Conservation (phyloP, 1,284 basidiomycete genomes). For the Papiliotrema nemorosa region DNA sequence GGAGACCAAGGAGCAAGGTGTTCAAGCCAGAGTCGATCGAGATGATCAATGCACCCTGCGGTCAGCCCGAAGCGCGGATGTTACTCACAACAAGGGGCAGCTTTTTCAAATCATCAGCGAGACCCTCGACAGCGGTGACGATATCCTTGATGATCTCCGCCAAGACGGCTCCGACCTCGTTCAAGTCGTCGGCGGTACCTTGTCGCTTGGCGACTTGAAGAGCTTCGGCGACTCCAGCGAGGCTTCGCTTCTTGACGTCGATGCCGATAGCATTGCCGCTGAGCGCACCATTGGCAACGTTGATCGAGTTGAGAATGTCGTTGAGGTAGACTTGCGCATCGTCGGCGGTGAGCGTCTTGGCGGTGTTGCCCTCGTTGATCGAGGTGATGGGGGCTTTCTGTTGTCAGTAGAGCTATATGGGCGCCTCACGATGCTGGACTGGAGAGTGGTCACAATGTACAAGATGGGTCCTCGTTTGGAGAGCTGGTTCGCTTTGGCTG, state of each 20-base stretch:
- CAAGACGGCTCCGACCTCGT: conserved; percentile 12
- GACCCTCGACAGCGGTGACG: conserved; percentile 13
- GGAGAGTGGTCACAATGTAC: background rate
- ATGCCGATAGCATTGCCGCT: background rate
- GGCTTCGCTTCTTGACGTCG: background rate
- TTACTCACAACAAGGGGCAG: conserved; percentile 18
- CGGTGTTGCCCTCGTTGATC: background rate
- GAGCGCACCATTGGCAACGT: background rate
- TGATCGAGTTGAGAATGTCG: background rate
- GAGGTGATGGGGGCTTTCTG: background rate
- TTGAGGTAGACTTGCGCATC: conserved; percentile 1
- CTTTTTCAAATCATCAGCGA: conserved; percentile 13
- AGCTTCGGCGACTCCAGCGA: background rate
- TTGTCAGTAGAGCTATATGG: background rate
- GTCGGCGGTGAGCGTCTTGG: background rate
- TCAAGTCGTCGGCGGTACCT: conserved; percentile 9
- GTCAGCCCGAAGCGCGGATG: background rate
- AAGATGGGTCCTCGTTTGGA: background rate
- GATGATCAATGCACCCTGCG: background rate
- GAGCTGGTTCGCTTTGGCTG: background rate
- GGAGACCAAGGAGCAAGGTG: conserved; percentile 1
- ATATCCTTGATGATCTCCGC: conserved; percentile 17
- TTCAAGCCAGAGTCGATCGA: background rate
- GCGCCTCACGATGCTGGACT: background rate
- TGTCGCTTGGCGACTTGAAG: background rate